Evolutionary conservation across 116 monocot genomes (phyloP), one percentile per base, ranked within the genome.

Genomic region (Posidonia oceanica): DNA sequence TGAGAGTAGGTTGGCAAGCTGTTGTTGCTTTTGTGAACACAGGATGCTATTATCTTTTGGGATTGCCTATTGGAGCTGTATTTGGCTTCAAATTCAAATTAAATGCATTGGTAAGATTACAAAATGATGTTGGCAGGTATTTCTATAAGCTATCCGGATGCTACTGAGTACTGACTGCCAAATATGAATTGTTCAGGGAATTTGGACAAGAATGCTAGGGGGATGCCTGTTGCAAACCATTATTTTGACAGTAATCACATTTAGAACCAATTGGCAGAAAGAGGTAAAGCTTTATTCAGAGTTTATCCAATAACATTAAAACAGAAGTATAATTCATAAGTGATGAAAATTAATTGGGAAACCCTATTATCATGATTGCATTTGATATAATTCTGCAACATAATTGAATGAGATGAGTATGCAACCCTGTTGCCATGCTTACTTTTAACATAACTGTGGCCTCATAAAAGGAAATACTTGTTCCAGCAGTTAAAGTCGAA

Each of bases 1-100:
- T 89, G 42, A 90, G 90, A 67, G 94, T 87, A 58, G 94, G 94
- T 11, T 94, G 94, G 94, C 94, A 94, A 59, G 69, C 81, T 13
- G 56, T 76, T 59, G 90, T 94, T 29, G 87, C 94, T 5, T 80
- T 85, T 40, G 59, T 94, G 60, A 94, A 94, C 69, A 82, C 69
- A 5, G 87, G 83, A 5, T 85, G 87, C 74, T 94, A 94, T 64
- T 94, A 90, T 72, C 23, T 94, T 2, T 14, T 90, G 23, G 90
- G 94, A 20, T 67, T 94, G 81, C 87, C 90, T 3, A 52, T 94
- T 51, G 94, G 87, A 36, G 90, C 85, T 14, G 36, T 94, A 36
- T 78, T 94, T 16, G 94, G 90, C 7, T 93, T 89, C 84, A 89
- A 83, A 71, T 53, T 84, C 36, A 81, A 80, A 70, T 78, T 86